phyloP scores from a whole-genome alignment of 257 asterid genomes.

The Solanum lycopersicoides region DNA sequence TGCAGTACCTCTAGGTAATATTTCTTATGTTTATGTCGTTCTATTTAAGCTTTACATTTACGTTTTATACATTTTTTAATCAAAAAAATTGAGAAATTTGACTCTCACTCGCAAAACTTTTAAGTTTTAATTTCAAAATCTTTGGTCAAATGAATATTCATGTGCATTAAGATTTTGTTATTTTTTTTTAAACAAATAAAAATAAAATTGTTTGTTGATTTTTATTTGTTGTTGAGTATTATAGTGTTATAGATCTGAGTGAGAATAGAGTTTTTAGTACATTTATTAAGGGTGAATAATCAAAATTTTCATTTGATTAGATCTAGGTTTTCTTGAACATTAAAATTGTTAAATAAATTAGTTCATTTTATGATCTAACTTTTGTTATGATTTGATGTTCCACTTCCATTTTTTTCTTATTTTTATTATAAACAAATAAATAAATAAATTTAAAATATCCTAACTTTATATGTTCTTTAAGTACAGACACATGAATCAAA shows the following conservation, averaged over 20 bases:
- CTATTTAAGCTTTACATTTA: background rate
- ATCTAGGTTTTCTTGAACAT: background rate
- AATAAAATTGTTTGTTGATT: no score
- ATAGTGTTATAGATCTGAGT: background rate
- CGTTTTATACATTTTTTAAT: background rate
- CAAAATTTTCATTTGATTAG: background rate
- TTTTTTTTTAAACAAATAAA: background rate
- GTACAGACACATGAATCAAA: background rate
- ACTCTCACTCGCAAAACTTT: no score
- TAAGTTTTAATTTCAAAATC: background rate
- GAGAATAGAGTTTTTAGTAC: background rate
- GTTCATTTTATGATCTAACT: background rate
- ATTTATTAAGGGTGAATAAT: background rate
- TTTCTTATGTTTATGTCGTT: background rate
- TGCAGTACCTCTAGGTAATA: background rate
- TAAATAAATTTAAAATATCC: background rate
- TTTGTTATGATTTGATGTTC: background rate
- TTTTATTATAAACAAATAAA: background rate
- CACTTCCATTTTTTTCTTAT: background rate
- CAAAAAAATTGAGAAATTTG: no score
- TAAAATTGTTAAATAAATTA: background rate
- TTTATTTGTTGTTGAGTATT: background rate
- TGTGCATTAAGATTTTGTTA: background rate
- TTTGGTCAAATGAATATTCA: no score
- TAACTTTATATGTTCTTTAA: background rate